phyloP scores from a whole-genome alignment of 148 eudicot species.

The Mesembryanthemum crystallinum region DNA sequence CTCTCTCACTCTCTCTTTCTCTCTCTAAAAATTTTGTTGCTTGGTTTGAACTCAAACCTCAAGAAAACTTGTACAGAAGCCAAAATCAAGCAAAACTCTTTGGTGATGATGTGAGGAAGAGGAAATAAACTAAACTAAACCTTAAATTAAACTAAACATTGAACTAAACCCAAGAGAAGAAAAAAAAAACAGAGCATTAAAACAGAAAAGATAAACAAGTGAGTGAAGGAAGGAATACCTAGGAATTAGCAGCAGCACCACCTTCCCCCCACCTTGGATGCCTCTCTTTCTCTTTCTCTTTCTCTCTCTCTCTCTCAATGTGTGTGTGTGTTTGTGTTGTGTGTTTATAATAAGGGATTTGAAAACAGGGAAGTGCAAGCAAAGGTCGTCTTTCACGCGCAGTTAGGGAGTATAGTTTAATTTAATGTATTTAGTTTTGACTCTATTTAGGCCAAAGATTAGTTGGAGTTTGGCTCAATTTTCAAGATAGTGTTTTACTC shows the following conservation, averaged over 20 bases:
- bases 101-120: neutral
- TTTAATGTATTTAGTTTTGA: conserved; percentile 8
- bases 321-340: conserved; percentile 1
- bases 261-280: conserved; percentile 29
- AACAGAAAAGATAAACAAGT: conserved; percentile 16
- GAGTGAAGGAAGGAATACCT: conserved; percentile 55
- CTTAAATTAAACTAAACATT: too few species aligned
- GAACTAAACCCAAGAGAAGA: neutral
- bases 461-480: conserved; percentile 16
- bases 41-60: conserved; percentile 41
- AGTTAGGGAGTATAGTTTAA: neutral
- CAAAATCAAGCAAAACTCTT: neutral
- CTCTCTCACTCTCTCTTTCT: neutral
- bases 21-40: conserved; percentile 23
- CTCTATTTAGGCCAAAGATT: neutral
- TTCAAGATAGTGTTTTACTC: conserved; percentile 15
- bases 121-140: too few species aligned
- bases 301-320: conserved; percentile 17
- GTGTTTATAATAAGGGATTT: conserved; percentile 14
- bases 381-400: too few species aligned
- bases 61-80: conserved; percentile 14
- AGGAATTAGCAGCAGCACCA: conserved; percentile 41
- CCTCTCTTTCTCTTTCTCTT: neutral
- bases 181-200: conserved; percentile 15
- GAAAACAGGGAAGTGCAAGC: neutral